Conservation (phyloP, 2,329 filamentous ascomycete genomes). For the Fusarium armeniacum region DNA sequence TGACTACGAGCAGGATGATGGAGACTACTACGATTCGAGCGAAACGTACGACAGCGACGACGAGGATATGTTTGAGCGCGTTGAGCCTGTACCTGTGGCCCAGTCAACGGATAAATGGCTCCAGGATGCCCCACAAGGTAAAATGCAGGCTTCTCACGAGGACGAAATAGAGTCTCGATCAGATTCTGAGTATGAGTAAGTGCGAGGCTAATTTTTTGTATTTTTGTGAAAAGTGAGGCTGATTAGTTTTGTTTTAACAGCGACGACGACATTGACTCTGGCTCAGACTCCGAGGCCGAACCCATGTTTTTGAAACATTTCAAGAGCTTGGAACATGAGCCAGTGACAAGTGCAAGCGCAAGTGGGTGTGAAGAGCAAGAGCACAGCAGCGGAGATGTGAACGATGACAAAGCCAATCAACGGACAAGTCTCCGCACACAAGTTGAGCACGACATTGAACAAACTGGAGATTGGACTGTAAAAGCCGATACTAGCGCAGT, state of each 20-base stretch:
- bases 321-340: constrained; percentile 21
- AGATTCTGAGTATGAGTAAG: constrained; percentile 32
- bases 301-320: constrained; percentile 19
- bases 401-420: constrained; percentile 22
- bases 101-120: constrained; percentile 63
- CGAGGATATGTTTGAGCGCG: constrained; percentile 66
- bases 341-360: background rate
- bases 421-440: constrained; percentile 30
- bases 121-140: constrained; percentile 35
- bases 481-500: constrained; percentile 25
- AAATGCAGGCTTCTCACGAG: constrained; percentile 41
- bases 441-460: constrained; percentile 16
- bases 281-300: background rate
- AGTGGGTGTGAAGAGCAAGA: constrained; percentile 6
- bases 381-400: constrained; percentile 4
- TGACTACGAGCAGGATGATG: constrained; percentile 69
- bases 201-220: background rate
- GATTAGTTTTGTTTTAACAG: background rate
- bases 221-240: constrained; percentile 8
- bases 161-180: constrained; percentile 24
- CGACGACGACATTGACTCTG: constrained; percentile 4
- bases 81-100: constrained; percentile 72
- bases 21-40: constrained; percentile 51
- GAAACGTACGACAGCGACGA: constrained; percentile 53
- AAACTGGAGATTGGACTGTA: constrained; percentile 33